Evolutionary conservation across 768 basidiomycete genomes (phyloP).

Genomic region (Phlebiopsis flavidoalba): DNA sequence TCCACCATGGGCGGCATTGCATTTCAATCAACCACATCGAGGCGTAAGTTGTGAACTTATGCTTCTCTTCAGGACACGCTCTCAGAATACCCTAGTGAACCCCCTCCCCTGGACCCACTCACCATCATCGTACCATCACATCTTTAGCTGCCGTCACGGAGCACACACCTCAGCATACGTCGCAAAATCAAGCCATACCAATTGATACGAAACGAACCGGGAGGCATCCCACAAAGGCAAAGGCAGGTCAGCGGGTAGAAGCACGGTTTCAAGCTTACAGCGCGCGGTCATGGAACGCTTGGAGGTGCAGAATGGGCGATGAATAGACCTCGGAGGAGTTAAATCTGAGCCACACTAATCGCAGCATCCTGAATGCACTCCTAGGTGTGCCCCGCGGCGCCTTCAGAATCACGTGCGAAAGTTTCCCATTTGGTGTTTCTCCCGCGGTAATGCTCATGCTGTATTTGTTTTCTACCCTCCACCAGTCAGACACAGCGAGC

Average conservation of each 20-base stretch:
- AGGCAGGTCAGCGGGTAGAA: conserved; percentile 20
- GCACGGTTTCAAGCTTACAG: conserved; percentile 59
- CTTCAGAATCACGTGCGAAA: conserved; percentile 1
- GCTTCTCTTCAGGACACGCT: not conserved
- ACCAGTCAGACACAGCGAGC: not conserved
- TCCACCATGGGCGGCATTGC: conserved; percentile 84
- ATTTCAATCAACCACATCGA: conserved; percentile 80
- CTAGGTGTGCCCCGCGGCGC: not conserved
- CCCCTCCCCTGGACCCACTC: conserved; percentile 71
- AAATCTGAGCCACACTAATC: conserved; percentile 1
- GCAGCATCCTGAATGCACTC: not conserved
- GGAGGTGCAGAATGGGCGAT: conserved; percentile 72
- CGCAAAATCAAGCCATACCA: not conserved
- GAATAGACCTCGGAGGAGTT: conserved; percentile 35
- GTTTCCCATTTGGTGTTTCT: conserved; percentile 1
- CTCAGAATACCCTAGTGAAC: conserved; percentile 58
- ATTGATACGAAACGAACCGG: conserved; percentile 7
- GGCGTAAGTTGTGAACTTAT: conserved; percentile 46
- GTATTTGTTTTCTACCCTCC: not conserved
- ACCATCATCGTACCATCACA: conserved; percentile 75
- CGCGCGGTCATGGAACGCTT: conserved; percentile 70
- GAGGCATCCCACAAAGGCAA: conserved; percentile 19
- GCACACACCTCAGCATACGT: not conserved
- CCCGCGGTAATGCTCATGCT: not conserved
- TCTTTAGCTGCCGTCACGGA: conserved; percentile 32